These are phyloP conservation scores for Scutellaria baicalensis DNA, from an alignment of 257 asterid genomes.

Conservation along the genomic window DNA sequence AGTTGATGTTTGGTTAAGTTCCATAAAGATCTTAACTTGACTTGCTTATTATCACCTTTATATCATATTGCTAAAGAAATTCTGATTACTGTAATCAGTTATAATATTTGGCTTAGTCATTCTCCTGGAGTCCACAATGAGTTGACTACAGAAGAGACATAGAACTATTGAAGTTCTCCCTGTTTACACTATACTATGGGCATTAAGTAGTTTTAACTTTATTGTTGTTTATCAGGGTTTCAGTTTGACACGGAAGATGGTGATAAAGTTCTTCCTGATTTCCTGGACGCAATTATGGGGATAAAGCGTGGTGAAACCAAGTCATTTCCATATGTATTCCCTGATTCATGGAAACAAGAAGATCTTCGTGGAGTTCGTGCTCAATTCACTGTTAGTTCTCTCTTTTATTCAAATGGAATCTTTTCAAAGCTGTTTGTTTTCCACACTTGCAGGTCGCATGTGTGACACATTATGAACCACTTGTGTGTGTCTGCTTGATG, in stretches of 20 bases:
- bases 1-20: not conserved
- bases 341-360: slow-evolving; percentile 88
- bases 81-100: not conserved
- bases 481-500: not conserved
- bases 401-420: not conserved
- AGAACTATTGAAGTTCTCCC: not conserved
- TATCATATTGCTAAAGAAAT: not conserved
- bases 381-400: slow-evolving; percentile 65
- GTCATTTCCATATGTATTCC: slow-evolving; percentile 78
- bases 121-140: not conserved
- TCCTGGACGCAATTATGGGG: slow-evolving; percentile 56
- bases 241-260: slow-evolving; percentile 95
- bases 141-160: not conserved
- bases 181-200: not conserved
- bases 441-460: not conserved
- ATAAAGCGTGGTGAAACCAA: slow-evolving; percentile 68
- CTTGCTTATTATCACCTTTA: not conserved
- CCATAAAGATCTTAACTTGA: not conserved
- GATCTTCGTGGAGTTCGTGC: slow-evolving; percentile 87
- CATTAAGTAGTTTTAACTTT: not conserved
- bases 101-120: not conserved
- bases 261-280: slow-evolving; percentile 79
- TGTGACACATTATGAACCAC: no score
- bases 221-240: slow-evolving; percentile 51
- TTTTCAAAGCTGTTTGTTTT: not conserved